Conservation (phyloP, 495 filamentous ascomycete species). For the Neurospora intermedia region DNA sequence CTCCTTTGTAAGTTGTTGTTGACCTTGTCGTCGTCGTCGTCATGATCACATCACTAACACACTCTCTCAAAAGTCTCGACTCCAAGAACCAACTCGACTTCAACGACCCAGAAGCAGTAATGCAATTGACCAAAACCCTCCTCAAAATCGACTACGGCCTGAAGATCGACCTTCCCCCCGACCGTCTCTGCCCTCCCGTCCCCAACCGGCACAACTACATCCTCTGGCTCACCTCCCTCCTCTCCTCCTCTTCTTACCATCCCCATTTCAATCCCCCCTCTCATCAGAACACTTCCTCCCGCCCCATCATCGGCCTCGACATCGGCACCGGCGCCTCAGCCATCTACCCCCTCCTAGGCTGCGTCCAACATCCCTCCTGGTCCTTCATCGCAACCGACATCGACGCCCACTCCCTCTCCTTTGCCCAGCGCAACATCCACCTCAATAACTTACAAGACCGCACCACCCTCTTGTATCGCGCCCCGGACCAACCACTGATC, state of each 20-base stretch:
- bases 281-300: neutral
- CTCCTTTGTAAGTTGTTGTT: constrained; percentile 8
- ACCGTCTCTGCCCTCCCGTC: constrained; percentile 84
- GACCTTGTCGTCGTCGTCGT: neutral
- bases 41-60: neutral
- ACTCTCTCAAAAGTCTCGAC: constrained; percentile 31
- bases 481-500: constrained; percentile 44
- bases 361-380: constrained; percentile 56
- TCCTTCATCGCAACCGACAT: constrained; percentile 74
- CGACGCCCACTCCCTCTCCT: constrained; percentile 58
- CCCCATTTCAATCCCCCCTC: neutral
- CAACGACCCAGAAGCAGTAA: constrained; percentile 61
- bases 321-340: constrained; percentile 85
- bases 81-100: constrained; percentile 67
- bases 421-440: constrained; percentile 51
- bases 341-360: constrained; percentile 86
- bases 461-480: constrained; percentile 51
- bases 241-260: constrained; percentile 65
- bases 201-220: constrained; percentile 84
- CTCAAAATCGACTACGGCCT: constrained; percentile 68
- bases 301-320: constrained; percentile 51
- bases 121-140: constrained; percentile 73
- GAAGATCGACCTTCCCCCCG: constrained; percentile 54
- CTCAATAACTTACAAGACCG: constrained; percentile 53
- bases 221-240: constrained; percentile 74